Percentiles rank a stretch among this genome's conserved stretches.
These are phyloP conservation scores for Daldinia caldariorum DNA, from an alignment of 495 filamentous ascomycete species.

Conservation along the genomic window DNA sequence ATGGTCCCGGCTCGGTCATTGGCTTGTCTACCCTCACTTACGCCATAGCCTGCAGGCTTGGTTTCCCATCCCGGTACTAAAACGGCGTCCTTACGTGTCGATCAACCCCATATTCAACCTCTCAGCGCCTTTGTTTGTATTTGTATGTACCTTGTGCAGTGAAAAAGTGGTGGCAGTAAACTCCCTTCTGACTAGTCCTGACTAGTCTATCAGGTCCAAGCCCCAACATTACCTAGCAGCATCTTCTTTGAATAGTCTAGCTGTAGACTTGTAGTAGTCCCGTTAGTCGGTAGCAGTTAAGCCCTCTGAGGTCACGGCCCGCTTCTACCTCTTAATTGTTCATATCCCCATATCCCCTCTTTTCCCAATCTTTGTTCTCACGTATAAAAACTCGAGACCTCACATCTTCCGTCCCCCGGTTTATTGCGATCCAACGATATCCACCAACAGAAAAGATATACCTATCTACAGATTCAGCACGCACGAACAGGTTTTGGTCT, in stretches of 20 bases:
- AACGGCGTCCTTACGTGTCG: conserved; percentile 48
- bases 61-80: conserved; percentile 47
- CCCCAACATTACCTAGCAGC: conserved; percentile 31
- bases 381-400: conserved; percentile 37
- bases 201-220: conserved; percentile 33
- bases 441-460: conserved; percentile 1
- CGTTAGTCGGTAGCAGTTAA: background rate
- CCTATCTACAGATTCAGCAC: background rate
- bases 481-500: conserved; percentile 23
- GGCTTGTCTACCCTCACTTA: conserved; percentile 41
- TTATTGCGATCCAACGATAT: background rate
- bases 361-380: conserved; percentile 26
- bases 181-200: conserved; percentile 15
- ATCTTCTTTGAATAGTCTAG: conserved; percentile 30
- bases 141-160: conserved; percentile 40
- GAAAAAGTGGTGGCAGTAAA: conserved; percentile 15
- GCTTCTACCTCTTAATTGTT: conserved; percentile 25
- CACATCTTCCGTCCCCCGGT: conserved; percentile 6
- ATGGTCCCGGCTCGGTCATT: conserved; percentile 39
- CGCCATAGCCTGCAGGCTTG: conserved; percentile 50
- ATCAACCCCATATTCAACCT: conserved; percentile 47
- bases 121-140: conserved; percentile 23
- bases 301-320: conserved; percentile 27
- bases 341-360: conserved; percentile 47
- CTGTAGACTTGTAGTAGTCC: background rate